Evolutionary conservation across 192 early-diverging fungal genomes (phyloP).

Genomic region (Coemansia furcata): DNA sequence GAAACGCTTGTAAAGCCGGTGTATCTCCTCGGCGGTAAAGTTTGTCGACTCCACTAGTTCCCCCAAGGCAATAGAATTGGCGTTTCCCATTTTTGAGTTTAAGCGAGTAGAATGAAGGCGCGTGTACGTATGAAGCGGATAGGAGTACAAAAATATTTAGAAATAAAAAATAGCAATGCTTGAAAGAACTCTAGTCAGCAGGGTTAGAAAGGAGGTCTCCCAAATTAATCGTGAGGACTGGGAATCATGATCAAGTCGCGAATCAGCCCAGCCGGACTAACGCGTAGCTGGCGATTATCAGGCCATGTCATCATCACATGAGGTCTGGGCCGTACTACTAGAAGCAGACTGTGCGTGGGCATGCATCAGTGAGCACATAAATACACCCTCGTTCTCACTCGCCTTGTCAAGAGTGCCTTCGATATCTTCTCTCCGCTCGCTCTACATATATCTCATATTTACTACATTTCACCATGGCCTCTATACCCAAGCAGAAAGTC

Average conservation of each 20-base stretch:
- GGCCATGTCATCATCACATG: neutral
- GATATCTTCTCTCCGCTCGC: neutral
- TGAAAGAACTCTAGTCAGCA: neutral
- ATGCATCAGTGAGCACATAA: neutral
- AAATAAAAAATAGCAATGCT: neutral
- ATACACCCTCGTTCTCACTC: neutral
- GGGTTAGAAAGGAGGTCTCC: neutral
- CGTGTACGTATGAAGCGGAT: neutral
- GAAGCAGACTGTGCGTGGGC: neutral
- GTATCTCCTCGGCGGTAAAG: constrained; percentile 89
- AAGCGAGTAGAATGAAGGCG: neutral
- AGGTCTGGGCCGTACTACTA: neutral
- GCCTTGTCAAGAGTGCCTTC: neutral
- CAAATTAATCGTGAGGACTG: neutral
- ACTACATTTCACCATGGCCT: constrained; percentile 8
- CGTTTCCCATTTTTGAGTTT: constrained; percentile 37
- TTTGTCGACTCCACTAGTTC: constrained; percentile 52
- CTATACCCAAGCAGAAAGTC: constrained; percentile 42
- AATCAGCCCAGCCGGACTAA: neutral
- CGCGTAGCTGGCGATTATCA: neutral
- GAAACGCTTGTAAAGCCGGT: constrained; percentile 98
- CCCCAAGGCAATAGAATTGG: constrained; percentile 41
- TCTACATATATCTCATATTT: neutral
- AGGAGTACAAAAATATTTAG: neutral
- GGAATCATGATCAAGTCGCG: neutral